Evolutionary conservation across 2,329 filamentous ascomycete species (phyloP), one percentile per base, ranked within the genome.

Genomic region (Exophiala sp.): DNA sequence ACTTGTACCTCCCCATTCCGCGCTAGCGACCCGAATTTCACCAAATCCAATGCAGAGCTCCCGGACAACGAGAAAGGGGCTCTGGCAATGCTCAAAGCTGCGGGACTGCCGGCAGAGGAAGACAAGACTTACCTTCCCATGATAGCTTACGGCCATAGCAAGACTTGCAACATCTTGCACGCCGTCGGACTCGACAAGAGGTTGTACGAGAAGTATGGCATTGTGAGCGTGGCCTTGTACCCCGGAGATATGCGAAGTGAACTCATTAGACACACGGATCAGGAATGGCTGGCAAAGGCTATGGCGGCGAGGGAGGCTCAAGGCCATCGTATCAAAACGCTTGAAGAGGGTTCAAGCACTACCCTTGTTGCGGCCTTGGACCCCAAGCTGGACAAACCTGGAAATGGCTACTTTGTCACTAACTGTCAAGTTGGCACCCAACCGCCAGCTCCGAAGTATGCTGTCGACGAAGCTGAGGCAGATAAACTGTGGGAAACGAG

Each of bases 91-190:
- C 18, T 54, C 5, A 34, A 41, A 20, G 43, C 36, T 24, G 38
- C 18, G 12, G 12, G 32, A 10, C 39, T 41, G n/a, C 33, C 20
- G 2, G 46, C 38, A 16, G 44, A 59, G 16, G 47, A 54, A 3
- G 11, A 43, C 14, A 12, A 32, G 8, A 52, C 54, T 44, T 75
- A 73, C 60, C 62, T 57, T 29, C 65, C 61, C 18, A 74, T 72
- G 62, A 60, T 61, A 8, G 69, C 69, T 2, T 78, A 78, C 61
- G 75, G 71, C 3, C 73, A 77, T 49, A 65, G 66, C 43, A 79
- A 79, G 66, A 73, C 72, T 3, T 75, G 74, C n/a, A 75, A 75
- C 49, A 70, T 78, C 40, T 61, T 78, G 36, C 73, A 73, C 58
- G 66, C 72, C 1, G 59, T 74, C 3, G 70, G 66, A 0, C 64